Base-by-base conservation (phyloP, 805 yeast species). In the Kodamaea sagamina region DNA sequence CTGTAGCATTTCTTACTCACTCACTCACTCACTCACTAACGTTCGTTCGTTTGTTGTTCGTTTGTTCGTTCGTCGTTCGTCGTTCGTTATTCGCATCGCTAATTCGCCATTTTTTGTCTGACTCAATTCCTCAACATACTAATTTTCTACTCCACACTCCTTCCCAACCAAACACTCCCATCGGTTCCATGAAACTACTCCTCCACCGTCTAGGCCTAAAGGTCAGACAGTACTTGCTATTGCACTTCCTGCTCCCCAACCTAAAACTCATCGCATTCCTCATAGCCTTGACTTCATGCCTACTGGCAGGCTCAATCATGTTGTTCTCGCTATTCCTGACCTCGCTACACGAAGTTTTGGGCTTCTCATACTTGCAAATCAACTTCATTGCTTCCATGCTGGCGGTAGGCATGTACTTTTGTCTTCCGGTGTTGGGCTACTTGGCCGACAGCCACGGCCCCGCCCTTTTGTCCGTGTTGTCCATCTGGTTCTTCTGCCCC, bases 391-490 rank as follows among this genome's bases (percentile, higher is more conserved):
- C 95, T 4, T 82, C 89, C 21, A 70, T 77, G 17, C 81, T 87
- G 28, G 83, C 86, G 21, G 60, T 86, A 46, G 97, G 97, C 2
- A 80, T 87, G 79, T 93, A 92, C 59, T 61, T 89, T 41, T 82
- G 92, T 7, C 78, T 92, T 5, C 97, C 98, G 0, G 56, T 84
- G 0, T 62, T 89, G 32, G 97, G 97, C 0, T 79, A 85, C 49
- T 64, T 87, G 39, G 89, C 93, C 2, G 97, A 89, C 58, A 71
- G 82, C n/a, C 86, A 84, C 56, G 95, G 96, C 0, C 89, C 95
- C 1, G 85, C 85, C 8, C 57, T 84, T 11, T 61, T 89, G 32
- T 82, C 90, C 4, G 52, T 82, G 19, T 53, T 86, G 13, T 77
- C 90, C 3, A 63, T 82, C 32, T 44, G 78, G 40, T 67, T 83